Evolutionary conservation across 495 filamentous ascomycete genomes (phyloP).

Genomic region (Tuber umbilicatum): DNA sequence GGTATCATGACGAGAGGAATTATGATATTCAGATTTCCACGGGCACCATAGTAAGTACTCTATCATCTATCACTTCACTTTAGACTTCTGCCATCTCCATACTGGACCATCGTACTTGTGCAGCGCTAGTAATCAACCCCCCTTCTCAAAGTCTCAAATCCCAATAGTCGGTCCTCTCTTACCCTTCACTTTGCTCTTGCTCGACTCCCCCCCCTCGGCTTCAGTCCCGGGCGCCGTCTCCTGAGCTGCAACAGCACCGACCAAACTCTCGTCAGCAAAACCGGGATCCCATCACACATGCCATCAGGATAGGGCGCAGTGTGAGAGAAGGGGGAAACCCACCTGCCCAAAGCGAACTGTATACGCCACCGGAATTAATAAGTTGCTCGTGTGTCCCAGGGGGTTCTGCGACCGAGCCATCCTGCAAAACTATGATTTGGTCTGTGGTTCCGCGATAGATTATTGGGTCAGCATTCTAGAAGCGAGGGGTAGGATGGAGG

Average conservation of each 20-base stretch:
- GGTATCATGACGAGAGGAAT: background rate
- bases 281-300: constrained; percentile 6
- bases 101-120: background rate
- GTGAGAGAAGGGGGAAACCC: constrained; percentile 40
- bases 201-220: background rate
- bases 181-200: background rate
- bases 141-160: background rate
- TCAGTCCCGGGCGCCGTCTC: constrained; percentile 40
- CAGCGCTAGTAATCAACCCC: background rate
- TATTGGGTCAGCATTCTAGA: background rate
- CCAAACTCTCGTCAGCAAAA: constrained; percentile 2
- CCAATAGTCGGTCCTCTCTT: background rate
- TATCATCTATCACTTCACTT: background rate
- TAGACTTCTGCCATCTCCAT: background rate
- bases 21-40: background rate
- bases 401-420: constrained; percentile 73
- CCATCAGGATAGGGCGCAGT: constrained; percentile 9
- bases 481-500: background rate
- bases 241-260: constrained; percentile 43
- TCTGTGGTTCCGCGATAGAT: constrained; percentile 19
- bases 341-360: constrained; percentile 88
- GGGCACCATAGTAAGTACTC: background rate
- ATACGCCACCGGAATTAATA: constrained; percentile 71
- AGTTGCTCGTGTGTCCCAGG: constrained; percentile 75
- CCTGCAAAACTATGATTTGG: constrained; percentile 77